phyloP scores from a whole-genome alignment of 2,329 filamentous ascomycete species.

The Calonectria henricotiae region DNA sequence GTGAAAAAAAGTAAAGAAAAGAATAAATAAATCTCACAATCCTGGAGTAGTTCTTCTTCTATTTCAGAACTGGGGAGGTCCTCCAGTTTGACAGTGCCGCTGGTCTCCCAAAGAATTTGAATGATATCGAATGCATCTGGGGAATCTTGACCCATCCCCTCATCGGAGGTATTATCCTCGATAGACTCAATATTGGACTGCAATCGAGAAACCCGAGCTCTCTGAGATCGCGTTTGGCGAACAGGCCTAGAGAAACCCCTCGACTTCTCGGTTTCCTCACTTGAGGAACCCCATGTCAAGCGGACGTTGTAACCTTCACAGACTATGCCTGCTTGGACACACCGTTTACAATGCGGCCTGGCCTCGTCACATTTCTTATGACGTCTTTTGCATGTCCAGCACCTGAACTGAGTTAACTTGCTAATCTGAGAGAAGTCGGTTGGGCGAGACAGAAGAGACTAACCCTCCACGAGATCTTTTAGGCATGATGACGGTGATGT shows the following conservation, averaged over 20 bases:
- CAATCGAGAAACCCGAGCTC: background rate
- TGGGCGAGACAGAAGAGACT: background rate
- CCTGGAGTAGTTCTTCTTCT: background rate
- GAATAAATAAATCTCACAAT: background rate
- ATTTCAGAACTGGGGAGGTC: background rate
- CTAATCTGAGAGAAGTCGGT: background rate
- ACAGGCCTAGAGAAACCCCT: background rate
- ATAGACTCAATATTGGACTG: background rate
- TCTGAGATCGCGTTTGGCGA: constrained; percentile 3
- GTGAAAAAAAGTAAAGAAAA: too few relatives aligned
- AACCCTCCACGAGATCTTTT: constrained; percentile 12
- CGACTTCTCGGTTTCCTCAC: background rate
- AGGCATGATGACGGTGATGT: background rate
- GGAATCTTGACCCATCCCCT: background rate
- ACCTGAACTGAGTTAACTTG: background rate
- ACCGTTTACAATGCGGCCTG: constrained; percentile 4
- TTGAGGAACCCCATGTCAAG: constrained; percentile 1
- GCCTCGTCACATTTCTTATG: constrained; percentile 12
- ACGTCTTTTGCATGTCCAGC: constrained; percentile 8
- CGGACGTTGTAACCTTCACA: constrained; percentile 11
- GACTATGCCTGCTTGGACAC: constrained; percentile 5
- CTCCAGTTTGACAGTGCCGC: background rate
- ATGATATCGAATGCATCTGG: constrained; percentile 1
- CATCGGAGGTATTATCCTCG: too few relatives aligned
- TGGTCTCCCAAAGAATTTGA: constrained; percentile 2